Conservation (phyloP, 257 asterid species). For the Cordia subcordata region DNA sequence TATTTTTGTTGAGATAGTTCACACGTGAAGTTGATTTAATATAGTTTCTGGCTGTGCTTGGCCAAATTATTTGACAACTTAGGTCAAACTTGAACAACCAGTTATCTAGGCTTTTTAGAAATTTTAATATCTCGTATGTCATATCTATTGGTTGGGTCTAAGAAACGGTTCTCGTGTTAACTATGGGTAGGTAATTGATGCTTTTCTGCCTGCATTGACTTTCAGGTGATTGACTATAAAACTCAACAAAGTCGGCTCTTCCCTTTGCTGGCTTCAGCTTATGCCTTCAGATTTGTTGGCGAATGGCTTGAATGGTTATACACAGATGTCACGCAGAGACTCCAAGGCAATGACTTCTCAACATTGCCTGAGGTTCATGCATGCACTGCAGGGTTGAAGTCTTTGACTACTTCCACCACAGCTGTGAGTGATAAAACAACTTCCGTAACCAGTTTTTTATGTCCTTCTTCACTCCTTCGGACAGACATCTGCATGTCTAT, state of each 20-base stretch:
- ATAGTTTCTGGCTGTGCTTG: no score
- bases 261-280: conserved; percentile 95
- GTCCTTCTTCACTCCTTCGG: conserved; percentile 1
- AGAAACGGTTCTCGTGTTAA: neutral
- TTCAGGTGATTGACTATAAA: conserved; percentile 82
- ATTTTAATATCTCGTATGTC: no score
- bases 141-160: neutral
- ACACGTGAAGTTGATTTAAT: no score
- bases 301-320: conserved; percentile 95
- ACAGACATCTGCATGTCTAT: conserved; percentile 4
- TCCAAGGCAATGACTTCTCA: conserved; percentile 78
- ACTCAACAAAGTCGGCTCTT: conserved; percentile 95
- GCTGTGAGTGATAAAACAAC: conserved; percentile 59
- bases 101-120: no score
- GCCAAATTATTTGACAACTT: no score
- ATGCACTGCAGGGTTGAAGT: conserved; percentile 98
- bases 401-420: conserved; percentile 82
- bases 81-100: no score
- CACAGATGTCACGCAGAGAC: conserved; percentile 74
- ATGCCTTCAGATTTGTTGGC: conserved; percentile 93
- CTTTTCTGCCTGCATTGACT: conserved; percentile 12
- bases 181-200: neutral
- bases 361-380: conserved; percentile 98
- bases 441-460: neutral
- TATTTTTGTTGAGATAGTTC: no score